Evolutionary conservation across 306 rosid genomes (phyloP).

Genomic region (Prosopis cineraria): DNA sequence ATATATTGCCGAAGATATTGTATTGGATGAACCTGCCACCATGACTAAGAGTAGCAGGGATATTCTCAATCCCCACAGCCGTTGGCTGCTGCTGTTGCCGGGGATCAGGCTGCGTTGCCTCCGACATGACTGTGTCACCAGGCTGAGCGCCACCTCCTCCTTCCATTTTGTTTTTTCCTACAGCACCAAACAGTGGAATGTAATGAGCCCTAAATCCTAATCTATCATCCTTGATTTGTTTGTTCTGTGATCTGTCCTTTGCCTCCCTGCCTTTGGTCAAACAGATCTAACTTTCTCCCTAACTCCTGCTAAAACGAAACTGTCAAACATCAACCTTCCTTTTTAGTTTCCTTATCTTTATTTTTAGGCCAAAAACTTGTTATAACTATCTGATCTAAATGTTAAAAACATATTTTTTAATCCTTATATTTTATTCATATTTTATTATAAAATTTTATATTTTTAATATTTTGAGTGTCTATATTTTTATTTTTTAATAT

Average conservation of each 20-base stretch:
- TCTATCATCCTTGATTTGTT: background rate
- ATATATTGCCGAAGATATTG: conserved; percentile 92
- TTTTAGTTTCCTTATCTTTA: background rate
- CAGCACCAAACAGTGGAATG: background rate
- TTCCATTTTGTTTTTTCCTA: conserved; percentile 9
- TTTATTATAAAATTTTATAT: too few relatives aligned
- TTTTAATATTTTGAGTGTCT: too few relatives aligned
- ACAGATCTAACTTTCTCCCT: conserved; percentile 6
- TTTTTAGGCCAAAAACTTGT: background rate
- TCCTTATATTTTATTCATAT: too few relatives aligned
- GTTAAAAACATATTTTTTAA: too few relatives aligned
- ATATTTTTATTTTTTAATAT: too few relatives aligned
- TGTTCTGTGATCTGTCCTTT: background rate
- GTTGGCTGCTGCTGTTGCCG: conserved; percentile 41
- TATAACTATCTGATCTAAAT: background rate
- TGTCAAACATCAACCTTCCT: background rate
- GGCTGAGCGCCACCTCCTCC: conserved; percentile 47
- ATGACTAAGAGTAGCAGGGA: conserved; percentile 53
- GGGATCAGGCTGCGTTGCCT: conserved; percentile 42
- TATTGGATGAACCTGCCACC: conserved; percentile 91
- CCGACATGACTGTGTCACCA: conserved; percentile 65
- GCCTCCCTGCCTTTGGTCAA: background rate
- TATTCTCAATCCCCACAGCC: conserved; percentile 30
- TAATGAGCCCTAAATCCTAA: conserved; percentile 9
- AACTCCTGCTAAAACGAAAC: conserved; percentile 13